Evolutionary conservation across 345 rosid genomes (phyloP).

Genomic region (Camelina laxa): DNA sequence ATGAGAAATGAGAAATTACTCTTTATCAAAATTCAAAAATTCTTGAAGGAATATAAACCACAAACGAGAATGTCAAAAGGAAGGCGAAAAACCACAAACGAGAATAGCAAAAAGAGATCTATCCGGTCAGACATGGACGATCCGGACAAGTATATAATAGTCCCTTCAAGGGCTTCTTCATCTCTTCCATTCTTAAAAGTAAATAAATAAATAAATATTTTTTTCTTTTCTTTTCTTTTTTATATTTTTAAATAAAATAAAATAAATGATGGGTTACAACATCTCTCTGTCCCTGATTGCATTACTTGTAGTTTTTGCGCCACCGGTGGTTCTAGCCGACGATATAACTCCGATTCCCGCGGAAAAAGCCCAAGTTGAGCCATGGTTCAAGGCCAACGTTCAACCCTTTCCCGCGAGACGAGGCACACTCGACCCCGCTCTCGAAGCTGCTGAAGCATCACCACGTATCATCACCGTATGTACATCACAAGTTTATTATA

Average conservation of each 20-base stretch:
- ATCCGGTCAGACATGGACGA: slow-evolving; percentile 16
- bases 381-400: slow-evolving; percentile 55
- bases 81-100: slow-evolving; percentile 18
- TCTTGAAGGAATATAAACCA: slow-evolving; percentile 20
- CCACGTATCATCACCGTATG: slow-evolving; percentile 49
- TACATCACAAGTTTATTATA: slow-evolving; percentile 6
- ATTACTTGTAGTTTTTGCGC: slow-evolving; percentile 25
- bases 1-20: not conserved
- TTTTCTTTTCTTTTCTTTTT: not conserved
- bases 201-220: not conserved
- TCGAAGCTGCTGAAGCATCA: slow-evolving; percentile 51
- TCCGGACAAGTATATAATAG: slow-evolving; percentile 1
- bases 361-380: slow-evolving; percentile 31
- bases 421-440: slow-evolving; percentile 51
- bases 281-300: slow-evolving; percentile 7
- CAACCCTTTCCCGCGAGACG: slow-evolving; percentile 28
- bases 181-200: not conserved
- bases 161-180: not conserved
- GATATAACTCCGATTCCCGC: slow-evolving; percentile 50
- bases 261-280: slow-evolving; percentile 26
- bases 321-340: slow-evolving; percentile 31
- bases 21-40: not conserved
- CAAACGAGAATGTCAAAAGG: slow-evolving; percentile 23
- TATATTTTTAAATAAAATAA: too few species aligned
- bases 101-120: slow-evolving; percentile 26